Base-by-base conservation (phyloP, 192 early-diverging fungal genomes). In the Umbelopsis sp. region DNA sequence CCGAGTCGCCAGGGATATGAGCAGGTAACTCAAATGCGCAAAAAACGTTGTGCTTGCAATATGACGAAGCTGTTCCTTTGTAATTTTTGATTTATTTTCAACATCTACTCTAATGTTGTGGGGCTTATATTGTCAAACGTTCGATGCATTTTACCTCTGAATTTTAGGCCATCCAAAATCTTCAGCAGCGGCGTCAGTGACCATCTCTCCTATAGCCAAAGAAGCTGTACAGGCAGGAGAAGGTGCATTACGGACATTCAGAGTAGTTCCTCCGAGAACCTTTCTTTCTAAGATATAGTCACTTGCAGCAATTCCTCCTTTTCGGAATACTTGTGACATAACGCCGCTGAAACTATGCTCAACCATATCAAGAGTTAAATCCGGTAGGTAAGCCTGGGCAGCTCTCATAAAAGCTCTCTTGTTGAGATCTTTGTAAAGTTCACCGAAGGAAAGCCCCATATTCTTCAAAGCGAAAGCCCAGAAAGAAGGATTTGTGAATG, bases 241-340 rank as follows among this genome's bases (percentile, higher is more conserved):
- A 22, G 76, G 76, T 0, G 76, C 76, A 61, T 78, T 78, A 49
- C 76, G 72, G 7, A 78, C 65, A 68, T 72, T 73, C n/a, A 78
- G 64, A 0, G 73, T 51, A 2, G 45, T 44, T 2, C 76, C 76
- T 58, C 70, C 69, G 50, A 78, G 55, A 0, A 74, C 76, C 12
- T 78, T 78, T 23, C 76, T 58, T 51, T 78, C 76, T 18, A 78
- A 35, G 30, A 78, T 71, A 16, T 69, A 78, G 46, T 78, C 76
- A 47, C 47, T 70, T 45, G 72, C 76, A 20, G 71, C 72, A 20
- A 50, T 68, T 45, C 76, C 76, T 12, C 72, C 72, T 3, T 27
- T 37, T 46, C 64, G 71, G 50, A 78, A 78, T 10, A 78, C 72
- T 22, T 78, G 76, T 2, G 51, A 47, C 76, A 78, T 78, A 2